These are phyloP conservation scores for Groenewaldozyma auringiensis DNA, from an alignment of 1,139 yeast genomes.

Conservation along the genomic window DNA sequence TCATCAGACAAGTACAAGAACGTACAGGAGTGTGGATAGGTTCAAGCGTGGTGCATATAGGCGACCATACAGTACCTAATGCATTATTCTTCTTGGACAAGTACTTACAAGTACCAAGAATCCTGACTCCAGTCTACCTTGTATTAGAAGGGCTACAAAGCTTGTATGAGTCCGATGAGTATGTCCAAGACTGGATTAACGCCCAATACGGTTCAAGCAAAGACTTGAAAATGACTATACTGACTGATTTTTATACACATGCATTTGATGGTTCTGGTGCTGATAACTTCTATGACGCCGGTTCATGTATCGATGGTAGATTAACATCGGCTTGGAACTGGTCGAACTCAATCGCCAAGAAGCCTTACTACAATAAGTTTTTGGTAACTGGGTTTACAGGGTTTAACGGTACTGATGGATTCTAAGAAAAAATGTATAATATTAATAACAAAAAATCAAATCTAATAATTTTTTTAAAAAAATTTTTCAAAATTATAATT, in stretches of 20 bases:
- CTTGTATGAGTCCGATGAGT: constrained; percentile 39
- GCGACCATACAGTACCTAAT: constrained; percentile 74
- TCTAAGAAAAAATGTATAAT: constrained; percentile 14
- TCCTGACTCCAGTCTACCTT: constrained; percentile 58
- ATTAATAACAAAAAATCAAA: no score
- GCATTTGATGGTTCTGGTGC: constrained; percentile 77
- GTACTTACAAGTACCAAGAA: constrained; percentile 66
- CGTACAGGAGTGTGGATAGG: constrained; percentile 66
- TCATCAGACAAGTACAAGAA: constrained; percentile 52
- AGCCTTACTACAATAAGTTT: constrained; percentile 55
- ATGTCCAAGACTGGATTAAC: constrained; percentile 42
- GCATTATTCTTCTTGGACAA: constrained; percentile 68
- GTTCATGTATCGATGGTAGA: constrained; percentile 73
- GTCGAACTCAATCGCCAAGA: constrained; percentile 59
- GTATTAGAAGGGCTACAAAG: constrained; percentile 47
- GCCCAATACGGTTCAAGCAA: constrained; percentile 49
- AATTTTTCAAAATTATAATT: constrained; percentile 4
- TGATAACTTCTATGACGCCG: constrained; percentile 69
- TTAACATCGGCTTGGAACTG: constrained; percentile 75
- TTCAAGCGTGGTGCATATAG: constrained; percentile 65
- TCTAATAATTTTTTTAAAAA: not conserved
- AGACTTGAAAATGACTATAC: constrained; percentile 44
- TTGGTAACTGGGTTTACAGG: constrained; percentile 64
- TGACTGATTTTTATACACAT: constrained; percentile 62
- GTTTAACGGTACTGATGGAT: constrained; percentile 64